phyloP scores from a whole-genome alignment of 257 asterid species.

The Avicennia marina region DNA sequence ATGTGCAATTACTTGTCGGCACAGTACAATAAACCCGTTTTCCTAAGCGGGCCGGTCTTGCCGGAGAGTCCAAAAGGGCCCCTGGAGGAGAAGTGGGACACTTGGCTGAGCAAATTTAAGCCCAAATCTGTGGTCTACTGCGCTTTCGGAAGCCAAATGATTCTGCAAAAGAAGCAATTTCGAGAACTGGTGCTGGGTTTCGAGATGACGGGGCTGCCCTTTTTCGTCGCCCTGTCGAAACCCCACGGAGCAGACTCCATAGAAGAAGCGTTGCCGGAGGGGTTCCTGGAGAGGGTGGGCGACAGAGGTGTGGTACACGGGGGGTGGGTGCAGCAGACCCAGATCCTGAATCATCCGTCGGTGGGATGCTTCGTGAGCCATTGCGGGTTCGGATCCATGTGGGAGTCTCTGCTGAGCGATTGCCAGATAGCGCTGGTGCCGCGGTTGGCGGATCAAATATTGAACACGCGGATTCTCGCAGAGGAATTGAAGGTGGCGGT shows the following conservation, averaged over 20 bases:
- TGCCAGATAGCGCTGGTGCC: slow-evolving; percentile 69
- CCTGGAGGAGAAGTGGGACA: slow-evolving; percentile 48
- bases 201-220: slow-evolving; percentile 68
- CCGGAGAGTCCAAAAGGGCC: slow-evolving; percentile 31
- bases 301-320: slow-evolving; percentile 55
- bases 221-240: slow-evolving; percentile 53
- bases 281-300: slow-evolving; percentile 54
- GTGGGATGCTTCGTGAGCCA: slow-evolving; percentile 90
- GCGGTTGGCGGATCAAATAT: slow-evolving; percentile 56
- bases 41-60: slow-evolving; percentile 65
- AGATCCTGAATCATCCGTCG: slow-evolving; percentile 58
- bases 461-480: slow-evolving; percentile 62
- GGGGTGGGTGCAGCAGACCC: slow-evolving; percentile 75
- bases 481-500: slow-evolving; percentile 71
- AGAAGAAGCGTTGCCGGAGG: slow-evolving; percentile 72
- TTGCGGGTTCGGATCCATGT: slow-evolving; percentile 87
- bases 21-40: slow-evolving; percentile 48
- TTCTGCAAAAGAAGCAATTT: slow-evolving; percentile 43
- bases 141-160: slow-evolving; percentile 65
- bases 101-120: slow-evolving; percentile 47
- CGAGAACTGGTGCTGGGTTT: slow-evolving; percentile 63
- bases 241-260: slow-evolving; percentile 48
- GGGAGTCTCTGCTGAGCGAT: slow-evolving; percentile 75
- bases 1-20: slow-evolving; percentile 53
- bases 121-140: slow-evolving; percentile 47